These are phyloP conservation scores for Wickerhamomyces xylosicus DNA, from an alignment of 805 yeast genomes.

Conservation along the genomic window DNA sequence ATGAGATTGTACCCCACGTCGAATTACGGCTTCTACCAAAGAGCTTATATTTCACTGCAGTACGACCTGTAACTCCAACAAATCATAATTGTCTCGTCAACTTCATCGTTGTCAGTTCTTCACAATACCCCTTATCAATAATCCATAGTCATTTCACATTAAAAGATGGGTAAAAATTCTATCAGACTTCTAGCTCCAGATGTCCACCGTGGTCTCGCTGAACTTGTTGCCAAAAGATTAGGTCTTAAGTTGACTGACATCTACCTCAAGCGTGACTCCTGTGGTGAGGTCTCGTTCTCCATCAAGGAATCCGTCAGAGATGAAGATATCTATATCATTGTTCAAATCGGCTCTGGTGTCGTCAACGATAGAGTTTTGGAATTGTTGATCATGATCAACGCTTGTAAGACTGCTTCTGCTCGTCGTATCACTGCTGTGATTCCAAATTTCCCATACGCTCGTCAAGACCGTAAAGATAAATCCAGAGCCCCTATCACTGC, in stretches of 20 bases:
- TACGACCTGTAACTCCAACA: neutral
- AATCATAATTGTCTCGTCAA: neutral
- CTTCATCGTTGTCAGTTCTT: neutral
- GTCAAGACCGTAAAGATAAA: conserved; percentile 82
- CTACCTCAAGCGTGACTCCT: conserved; percentile 54
- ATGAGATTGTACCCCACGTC: neutral
- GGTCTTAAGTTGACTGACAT: conserved; percentile 54
- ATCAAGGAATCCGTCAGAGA: conserved; percentile 79
- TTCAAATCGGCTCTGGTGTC: conserved; percentile 71
- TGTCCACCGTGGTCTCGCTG: conserved; percentile 58
- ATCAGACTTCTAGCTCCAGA: conserved; percentile 62
- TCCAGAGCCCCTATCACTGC: conserved; percentile 82
- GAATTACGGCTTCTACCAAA: neutral
- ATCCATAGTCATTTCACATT: neutral
- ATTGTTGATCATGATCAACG: conserved; percentile 67
- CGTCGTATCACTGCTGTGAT: conserved; percentile 75
- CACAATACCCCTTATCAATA: neutral
- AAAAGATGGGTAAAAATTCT: conserved; percentile 57
- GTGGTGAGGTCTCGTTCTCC: conserved; percentile 66
- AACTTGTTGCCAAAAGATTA: conserved; percentile 52
- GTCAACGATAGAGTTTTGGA: conserved; percentile 72
- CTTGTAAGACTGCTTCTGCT: conserved; percentile 76
- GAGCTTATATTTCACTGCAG: neutral
- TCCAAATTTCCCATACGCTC: conserved; percentile 81
- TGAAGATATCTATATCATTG: conserved; percentile 71